A percentile compares a stretch with the other conserved stretches of the same genome.
phyloP scores from a whole-genome alignment of 495 filamentous ascomycete species.

The Talaromyces trachyspermus region DNA sequence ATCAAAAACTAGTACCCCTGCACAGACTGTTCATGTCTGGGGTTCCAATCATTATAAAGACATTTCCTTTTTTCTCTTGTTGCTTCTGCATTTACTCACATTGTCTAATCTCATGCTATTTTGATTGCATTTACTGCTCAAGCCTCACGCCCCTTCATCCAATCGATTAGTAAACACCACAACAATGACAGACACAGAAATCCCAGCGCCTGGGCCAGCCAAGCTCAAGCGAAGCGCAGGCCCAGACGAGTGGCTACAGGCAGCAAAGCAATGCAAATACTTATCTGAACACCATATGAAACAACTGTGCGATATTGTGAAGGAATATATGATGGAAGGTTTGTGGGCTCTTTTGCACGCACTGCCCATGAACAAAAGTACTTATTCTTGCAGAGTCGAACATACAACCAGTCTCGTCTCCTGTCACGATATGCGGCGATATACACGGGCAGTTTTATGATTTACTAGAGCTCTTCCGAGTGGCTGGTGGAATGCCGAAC shows the following conservation, averaged over 20 bases:
- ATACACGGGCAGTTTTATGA: conserved; percentile 99
- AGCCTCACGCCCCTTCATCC: background rate
- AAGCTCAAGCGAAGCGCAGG: conserved; percentile 73
- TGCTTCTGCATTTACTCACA: too few relatives aligned
- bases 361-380: too few relatives aligned
- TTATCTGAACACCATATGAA: conserved; percentile 96
- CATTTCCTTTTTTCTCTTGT: background rate
- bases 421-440: conserved; percentile 97
- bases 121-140: background rate
- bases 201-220: conserved; percentile 85
- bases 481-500: conserved; percentile 90
- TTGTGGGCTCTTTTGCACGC: too few relatives aligned
- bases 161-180: background rate
- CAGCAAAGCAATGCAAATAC: conserved; percentile 94
- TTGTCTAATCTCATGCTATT: background rate
- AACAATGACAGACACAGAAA: conserved; percentile 45
- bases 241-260: conserved; percentile 93
- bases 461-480: conserved; percentile 89
- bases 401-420: conserved; percentile 90
- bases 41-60: too few relatives aligned
- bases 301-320: conserved; percentile 95
- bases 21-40: too few relatives aligned
- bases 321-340: conserved; percentile 98
- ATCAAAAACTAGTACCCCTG: too few relatives aligned
- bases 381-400: conserved; percentile 68